These are phyloP conservation scores for Ceriops decandra DNA, from an alignment of 345 rosid genomes.

Conservation along the genomic window DNA sequence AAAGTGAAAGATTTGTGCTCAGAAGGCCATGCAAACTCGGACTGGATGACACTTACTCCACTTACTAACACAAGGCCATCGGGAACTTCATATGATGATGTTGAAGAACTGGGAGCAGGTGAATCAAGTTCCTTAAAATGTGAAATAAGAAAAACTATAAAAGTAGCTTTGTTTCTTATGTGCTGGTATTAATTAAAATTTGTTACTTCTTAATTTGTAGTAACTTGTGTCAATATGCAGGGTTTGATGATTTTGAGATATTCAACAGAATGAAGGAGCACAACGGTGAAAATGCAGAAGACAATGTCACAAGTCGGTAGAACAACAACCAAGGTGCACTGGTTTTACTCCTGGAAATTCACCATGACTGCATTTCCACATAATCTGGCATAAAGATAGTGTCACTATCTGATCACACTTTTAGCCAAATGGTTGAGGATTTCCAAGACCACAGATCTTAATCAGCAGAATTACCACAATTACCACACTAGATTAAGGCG, in stretches of 20 bases:
- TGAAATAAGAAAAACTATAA: background rate
- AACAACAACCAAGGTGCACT: background rate
- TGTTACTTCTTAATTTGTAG: conserved; percentile 2
- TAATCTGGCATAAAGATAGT: background rate
- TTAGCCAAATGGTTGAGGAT: background rate
- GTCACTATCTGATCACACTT: background rate
- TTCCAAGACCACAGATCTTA: background rate
- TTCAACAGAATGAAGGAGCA: conserved; percentile 30
- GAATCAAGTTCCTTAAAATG: background rate
- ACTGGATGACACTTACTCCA: conserved; percentile 23
- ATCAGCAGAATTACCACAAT: background rate
- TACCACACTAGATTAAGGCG: background rate
- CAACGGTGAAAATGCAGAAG: conserved; percentile 37
- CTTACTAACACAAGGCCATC: background rate
- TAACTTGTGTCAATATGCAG: conserved; percentile 8
- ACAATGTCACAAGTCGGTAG: background rate
- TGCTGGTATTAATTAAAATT: background rate
- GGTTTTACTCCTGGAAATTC: background rate
- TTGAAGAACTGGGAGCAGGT: conserved; percentile 25
- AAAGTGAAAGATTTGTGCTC: conserved; percentile 14
- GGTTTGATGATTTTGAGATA: conserved; percentile 28
- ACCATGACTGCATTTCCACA: background rate
- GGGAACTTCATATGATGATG: conserved; percentile 6
- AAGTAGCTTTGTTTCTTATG: background rate
- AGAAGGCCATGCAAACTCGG: conserved; percentile 9